Base-by-base conservation (phyloP, 768 basidiomycete species). In the Pisolithus microcarpus region DNA sequence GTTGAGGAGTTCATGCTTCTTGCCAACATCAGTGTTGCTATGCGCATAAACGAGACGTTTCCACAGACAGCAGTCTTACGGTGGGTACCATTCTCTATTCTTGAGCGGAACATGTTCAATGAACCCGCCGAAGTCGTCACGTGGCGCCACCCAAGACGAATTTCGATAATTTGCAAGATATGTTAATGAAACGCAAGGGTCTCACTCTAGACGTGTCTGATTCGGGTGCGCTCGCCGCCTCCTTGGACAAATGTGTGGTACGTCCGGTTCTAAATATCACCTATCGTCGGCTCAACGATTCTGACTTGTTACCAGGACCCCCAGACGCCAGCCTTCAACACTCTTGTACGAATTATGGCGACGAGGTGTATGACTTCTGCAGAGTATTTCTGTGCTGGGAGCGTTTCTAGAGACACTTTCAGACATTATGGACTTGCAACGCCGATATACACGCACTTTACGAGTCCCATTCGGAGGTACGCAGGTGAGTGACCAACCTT, bases 1-100 rank as follows among this genome's bases (percentile, higher is more conserved):
- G 96, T 98, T 2, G 96, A 99, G 67, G 96, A 98, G 67, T 97
- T 99, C 70, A 99, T 99, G 96, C 72, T 99, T 56, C 82, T 99
- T 52, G 95, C 96, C 6, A 99, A 98, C 60, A 87, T 95, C 58
- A 90, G 86, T 56, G 96, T 97, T 1, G 95, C 96, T 6, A 69
- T 72, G 57, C 89, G 87, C 69, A 97, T 96, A 15, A 87, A 95
- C 61, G 90, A 95, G 60, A 84, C 86, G 0, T 99, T 94, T 74
- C 95, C 96, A 1, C 88, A 91, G 64, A 98, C 95, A 1, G 91
- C 94, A 2, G 94, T 99, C 0, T 71, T 98, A 48, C 78, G 93
- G 86, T 89, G 38, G 36, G 68, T 52, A 28, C 16, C 21, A 45
- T 36, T 23, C 37, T 19, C 34, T 43, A n/a, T 30, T 45, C 48